Conservation (phyloP, 495 filamentous ascomycete species). For the Astrothelium macrocarpum region DNA sequence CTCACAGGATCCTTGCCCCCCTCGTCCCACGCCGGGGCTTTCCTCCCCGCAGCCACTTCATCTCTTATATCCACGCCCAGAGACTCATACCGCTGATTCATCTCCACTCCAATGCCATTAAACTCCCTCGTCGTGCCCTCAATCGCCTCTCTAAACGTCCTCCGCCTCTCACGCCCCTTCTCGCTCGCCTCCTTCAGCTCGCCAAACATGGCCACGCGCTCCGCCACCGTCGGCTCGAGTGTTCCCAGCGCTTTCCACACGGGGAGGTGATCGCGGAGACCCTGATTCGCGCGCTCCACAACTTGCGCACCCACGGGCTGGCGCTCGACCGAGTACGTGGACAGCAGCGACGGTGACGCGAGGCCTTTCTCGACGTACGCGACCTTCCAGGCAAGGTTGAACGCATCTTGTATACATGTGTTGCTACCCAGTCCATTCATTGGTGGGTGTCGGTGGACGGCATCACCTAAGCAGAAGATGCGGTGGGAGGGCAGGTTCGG, state of each 20-base stretch:
- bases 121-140: conserved; percentile 38
- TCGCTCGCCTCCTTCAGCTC: conserved; percentile 30
- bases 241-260: conserved; percentile 42
- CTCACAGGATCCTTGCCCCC: conserved; percentile 21
- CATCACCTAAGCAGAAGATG: conserved; percentile 44
- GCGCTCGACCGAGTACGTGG: conserved; percentile 43
- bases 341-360: conserved; percentile 34
- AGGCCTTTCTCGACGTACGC: conserved; percentile 39
- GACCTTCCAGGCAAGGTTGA: conserved; percentile 49
- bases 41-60: conserved; percentile 10
- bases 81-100: conserved; percentile 43
- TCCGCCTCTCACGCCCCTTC: conserved; percentile 31
- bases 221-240: conserved; percentile 24
- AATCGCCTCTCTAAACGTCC: conserved; percentile 31
- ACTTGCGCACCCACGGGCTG: conserved; percentile 40
- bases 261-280: conserved; percentile 36
- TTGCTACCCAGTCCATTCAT: conserved; percentile 44
- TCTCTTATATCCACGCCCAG: conserved; percentile 22
- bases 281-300: conserved; percentile 42
- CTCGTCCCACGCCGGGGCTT: conserved; percentile 1
- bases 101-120: conserved; percentile 41
- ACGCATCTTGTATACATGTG: conserved; percentile 47
- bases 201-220: conserved; percentile 24
- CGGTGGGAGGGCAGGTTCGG: no score
- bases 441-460: conserved; percentile 44